These are phyloP conservation scores for Epithemia pelagica DNA, from an alignment of 108 stramenopile species.

Conservation along the genomic window DNA sequence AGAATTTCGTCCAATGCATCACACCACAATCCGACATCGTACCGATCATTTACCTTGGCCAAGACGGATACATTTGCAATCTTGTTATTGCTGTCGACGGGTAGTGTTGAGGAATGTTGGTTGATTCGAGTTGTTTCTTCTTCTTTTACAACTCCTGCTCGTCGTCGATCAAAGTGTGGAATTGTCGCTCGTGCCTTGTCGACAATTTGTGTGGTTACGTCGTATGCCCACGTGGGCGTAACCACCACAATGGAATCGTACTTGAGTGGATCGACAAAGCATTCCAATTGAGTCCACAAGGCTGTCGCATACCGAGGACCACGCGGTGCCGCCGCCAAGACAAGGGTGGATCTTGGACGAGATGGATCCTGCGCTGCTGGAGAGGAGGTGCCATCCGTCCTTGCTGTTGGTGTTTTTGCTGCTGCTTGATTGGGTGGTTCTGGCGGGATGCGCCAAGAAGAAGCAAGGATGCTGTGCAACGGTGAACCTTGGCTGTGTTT, in stretches of 20 bases:
- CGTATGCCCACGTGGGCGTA: conserved; percentile 12
- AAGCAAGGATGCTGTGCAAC: too few species aligned
- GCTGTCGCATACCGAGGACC: conserved; percentile 9
- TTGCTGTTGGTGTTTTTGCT: too few species aligned
- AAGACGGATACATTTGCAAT: background rate
- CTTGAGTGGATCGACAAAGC: conserved; percentile 14
- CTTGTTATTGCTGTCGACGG: background rate
- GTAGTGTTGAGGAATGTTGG: background rate
- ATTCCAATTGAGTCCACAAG: conserved; percentile 28
- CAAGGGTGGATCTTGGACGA: too few species aligned
- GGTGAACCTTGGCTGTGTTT: too few species aligned
- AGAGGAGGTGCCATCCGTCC: too few species aligned
- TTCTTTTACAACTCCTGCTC: too few species aligned
- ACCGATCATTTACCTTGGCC: conserved; percentile 19
- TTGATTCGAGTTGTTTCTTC: background rate
- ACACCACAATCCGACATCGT: conserved; percentile 36
- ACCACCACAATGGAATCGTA: conserved; percentile 15
- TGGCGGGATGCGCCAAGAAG: too few species aligned
- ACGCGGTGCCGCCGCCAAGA: conserved; percentile 21
- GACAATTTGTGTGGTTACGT: conserved; percentile 3
- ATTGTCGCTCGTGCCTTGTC: background rate
- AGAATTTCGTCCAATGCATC: conserved; percentile 12
- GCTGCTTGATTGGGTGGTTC: too few species aligned
- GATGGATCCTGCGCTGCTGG: too few species aligned
- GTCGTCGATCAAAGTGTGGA: background rate